Base-by-base conservation (phyloP, 805 yeast species). In the Myxozyma mucilagina region DNA sequence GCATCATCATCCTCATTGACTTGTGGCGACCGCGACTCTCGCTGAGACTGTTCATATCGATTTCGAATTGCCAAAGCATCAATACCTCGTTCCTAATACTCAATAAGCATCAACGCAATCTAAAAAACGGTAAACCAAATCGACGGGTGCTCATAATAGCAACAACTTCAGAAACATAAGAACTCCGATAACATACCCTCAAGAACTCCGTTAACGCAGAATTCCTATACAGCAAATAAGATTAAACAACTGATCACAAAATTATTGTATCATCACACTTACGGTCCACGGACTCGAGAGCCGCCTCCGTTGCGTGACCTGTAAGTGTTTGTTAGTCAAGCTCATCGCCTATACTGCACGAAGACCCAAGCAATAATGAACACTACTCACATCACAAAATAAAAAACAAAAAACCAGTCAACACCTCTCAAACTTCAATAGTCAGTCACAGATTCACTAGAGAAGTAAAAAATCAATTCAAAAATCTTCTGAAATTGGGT, bases 121-220 rank as follows among this genome's bases (percentile, higher is more conserved):
- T 24, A 48, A 31, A 10, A 10, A 20, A 41, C 11, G 3, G 45
- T 41, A 41, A 41, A 41, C 18, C 24, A 11, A 3, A 41, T n/a
- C 3, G 18, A 20, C 5, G 10, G 9, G 4, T 41, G 24, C n/a
- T 8, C 3, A 13, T n/a, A 31, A 42, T 47, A n/a, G 34, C 39
- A 11, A 13, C 18, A 6, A 6, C 47, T 49, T 20, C 44, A 31
- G n/a, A 31, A 35, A 3, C 31, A 14, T 7, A 29, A 20, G 7
- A 24, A 20, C 13, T 24, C n/a, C 24, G 20, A 24, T 7, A 9
- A 50, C 54, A n/a, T 52, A 65, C 68, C 39, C 68, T 55, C 43
- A 65, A 54, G 35, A 65, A 65, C 56, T 64, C 68, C 14, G 68
- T 65, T 42, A 65, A 53, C 6, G 68, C 68, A 18, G 68, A 65